Evolutionary conservation across 805 yeast species (phyloP), one percentile per base, ranked within the genome.

Genomic region (Candida glaebosa): DNA sequence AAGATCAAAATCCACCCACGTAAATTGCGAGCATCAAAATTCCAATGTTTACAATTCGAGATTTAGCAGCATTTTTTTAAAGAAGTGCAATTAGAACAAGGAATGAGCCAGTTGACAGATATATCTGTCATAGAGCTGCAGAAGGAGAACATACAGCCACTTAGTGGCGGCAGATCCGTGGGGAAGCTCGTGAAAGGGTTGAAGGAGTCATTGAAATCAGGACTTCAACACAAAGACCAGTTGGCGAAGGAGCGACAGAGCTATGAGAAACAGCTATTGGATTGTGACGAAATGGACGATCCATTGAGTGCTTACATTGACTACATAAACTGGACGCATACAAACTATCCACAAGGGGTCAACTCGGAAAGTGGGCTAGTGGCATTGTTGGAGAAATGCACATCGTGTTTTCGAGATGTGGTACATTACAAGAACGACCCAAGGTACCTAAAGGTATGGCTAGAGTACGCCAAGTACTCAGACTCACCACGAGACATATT

Each of bases 401-500:
- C 95, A 0, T 74, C 79, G 31, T 71, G 71, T 45, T 86, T 87
- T 55, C 70, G 81, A 51, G 86, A 84, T 49, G 75, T 73, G 24
- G 62, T 63, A 0, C 79, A 78, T 46, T 91, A 89, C 58, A 82
- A 80, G 44, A 84, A 90, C 57, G 97, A 91, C 57, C 80, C 91
- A 1, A 64, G 97, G 37, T 89, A 85, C 54, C 60, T 91, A 38
- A 75, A 73, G 46, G 73, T 89, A 2, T 91, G 99, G 97, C 60
- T 90, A 31, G 81, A 79, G 49, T 89, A 87, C 57, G 78, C 85
- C 6, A 75, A 73, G 18, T 81, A 75, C 53, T 75, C 84, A 1
- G 87, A 82, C 45, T 74, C 82, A 12, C 89, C 90, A 0, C 66
- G 78, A 32, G 90, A 84, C 40, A 69, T 86, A 2, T 89, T 83